Evolutionary conservation across 257 asterid genomes (phyloP), one percentile per base, ranked within the genome.

Genomic region (Plectranthus barbatus): DNA sequence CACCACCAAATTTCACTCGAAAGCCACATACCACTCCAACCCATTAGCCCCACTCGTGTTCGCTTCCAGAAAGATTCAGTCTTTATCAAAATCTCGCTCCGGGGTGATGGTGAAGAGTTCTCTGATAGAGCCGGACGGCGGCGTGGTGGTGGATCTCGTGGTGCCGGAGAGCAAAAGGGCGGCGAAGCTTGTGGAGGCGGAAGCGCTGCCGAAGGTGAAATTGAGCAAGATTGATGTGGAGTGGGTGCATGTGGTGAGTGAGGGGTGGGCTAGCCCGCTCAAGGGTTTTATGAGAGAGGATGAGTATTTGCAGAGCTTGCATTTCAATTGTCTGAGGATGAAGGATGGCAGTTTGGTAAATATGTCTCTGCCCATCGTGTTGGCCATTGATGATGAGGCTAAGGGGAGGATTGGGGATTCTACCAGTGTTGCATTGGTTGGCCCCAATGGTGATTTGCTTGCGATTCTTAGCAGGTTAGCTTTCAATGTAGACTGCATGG

Each of bases 201-300:
- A 77, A 58, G 56, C 72, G 48, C 71, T 90, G 83, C 83, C 83
- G 2, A 84, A 72, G 60, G 78, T 90, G 76, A 72, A 70, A 59
- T 62, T 90, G 55, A 76, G 89, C 29, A 79, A 64, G 70, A 90
- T 86, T 63, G 97, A 90, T 80, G 78, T 84, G 39, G 86, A 90
- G 71, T 90, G 97, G 97, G 94, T 86, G 64, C 97, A 90, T 51
- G 95, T 90, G 73, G 67, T 86, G n/a, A 76, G 94, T 37, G 95
- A 90, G 80, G 97, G 97, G 13, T 86, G 97, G 95, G 94, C 95
- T 0, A 86, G 87, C 72, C 97, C 97, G 0, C 74, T 90, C 63
- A 81, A 70, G 73, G 95, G 91, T 12, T 90, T 90, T 59, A 90
- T 90, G 95, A 73, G 97, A 51, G 95, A 90, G 65, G 77, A 81